Evolutionary conservation across 2,329 filamentous ascomycete genomes (phyloP).

Genomic region (Fusarium brachygibbosum): DNA sequence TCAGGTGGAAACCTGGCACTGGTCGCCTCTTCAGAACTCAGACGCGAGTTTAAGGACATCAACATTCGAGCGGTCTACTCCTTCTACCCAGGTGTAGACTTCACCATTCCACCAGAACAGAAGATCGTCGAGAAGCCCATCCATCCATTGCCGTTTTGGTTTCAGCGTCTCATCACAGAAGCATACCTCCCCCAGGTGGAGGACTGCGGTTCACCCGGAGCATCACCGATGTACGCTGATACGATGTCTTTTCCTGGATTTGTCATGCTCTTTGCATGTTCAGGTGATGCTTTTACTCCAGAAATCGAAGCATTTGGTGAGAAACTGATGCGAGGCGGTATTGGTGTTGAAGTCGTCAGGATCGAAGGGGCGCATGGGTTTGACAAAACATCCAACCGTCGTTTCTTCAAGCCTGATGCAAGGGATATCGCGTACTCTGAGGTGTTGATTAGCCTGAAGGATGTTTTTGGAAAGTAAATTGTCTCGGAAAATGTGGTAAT

Average conservation of each 20-base stretch:
- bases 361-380: slow-evolving; percentile 44
- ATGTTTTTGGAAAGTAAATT: background rate
- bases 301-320: slow-evolving; percentile 54
- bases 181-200: slow-evolving; percentile 50
- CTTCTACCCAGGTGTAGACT: slow-evolving; percentile 58
- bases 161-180: slow-evolving; percentile 50
- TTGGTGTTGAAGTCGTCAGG: slow-evolving; percentile 23
- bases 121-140: slow-evolving; percentile 50
- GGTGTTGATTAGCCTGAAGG: slow-evolving; percentile 4
- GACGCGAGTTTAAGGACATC: slow-evolving; percentile 49
- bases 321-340: slow-evolving; percentile 25
- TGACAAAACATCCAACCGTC: slow-evolving; percentile 37
- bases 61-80: slow-evolving; percentile 64
- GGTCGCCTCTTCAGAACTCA: slow-evolving; percentile 44
- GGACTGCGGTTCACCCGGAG: slow-evolving; percentile 51
- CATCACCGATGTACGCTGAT: slow-evolving; percentile 53
- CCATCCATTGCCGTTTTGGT: slow-evolving; percentile 7
- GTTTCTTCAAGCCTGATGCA: background rate
- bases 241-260: slow-evolving; percentile 14
- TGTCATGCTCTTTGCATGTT: slow-evolving; percentile 53
- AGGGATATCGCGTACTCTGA: slow-evolving; percentile 25
- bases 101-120: slow-evolving; percentile 47
- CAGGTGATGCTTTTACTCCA: slow-evolving; percentile 53
- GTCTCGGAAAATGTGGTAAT: background rate
- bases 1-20: slow-evolving; percentile 62